Base-by-base conservation (phyloP, 2,329 filamentous ascomycete genomes). In the Sarocladium brachiariae region DNA sequence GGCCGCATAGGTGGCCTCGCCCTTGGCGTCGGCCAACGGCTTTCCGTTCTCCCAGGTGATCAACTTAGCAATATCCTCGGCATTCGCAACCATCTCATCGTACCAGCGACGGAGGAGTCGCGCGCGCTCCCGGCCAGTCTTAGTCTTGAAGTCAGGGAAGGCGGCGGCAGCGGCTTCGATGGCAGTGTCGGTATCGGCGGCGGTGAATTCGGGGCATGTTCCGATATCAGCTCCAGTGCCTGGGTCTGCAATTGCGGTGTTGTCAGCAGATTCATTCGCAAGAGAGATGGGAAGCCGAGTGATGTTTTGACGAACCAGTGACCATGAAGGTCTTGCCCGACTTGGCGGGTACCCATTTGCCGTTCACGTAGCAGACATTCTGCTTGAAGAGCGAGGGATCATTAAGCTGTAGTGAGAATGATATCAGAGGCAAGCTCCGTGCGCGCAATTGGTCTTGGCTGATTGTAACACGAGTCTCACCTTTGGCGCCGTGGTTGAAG, bases 21-120 rank as follows among this genome's bases (percentile, higher is more conserved):
- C 84, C 63, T 80, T 81, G 31, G 87, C 84, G 62, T 91, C 87
- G 25, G 86, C 80, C 24, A 87, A 62, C 1, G 89, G 87, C 73
- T 95, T 95, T 56, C 89, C 89, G 58, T 95, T 95, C 72, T 95
- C 89, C 83, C 86, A 88, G 34, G 89, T 93, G 61, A 95, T 90
- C 54, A 95, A 75, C 54, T 76, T 88, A 7, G 88, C 87, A 27
- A 95, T 73, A 63, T 95, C 89, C 25, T 91, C 87, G 43, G 80
- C 75, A 59, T 95, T 90, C 54, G 86, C 86, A 27, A 85, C 66
- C 74, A 93, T 82, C 57, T 92, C 73, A 57, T 92, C 83, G 68
- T 89, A 89, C 89, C 88, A 95, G 64, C 81, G 84, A 51, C 87
- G 78, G 56, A 95, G 74, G 62, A 92, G 71, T 66, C 81, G 83